phyloP scores from a whole-genome alignment of 257 asterid species.

The Solanum dulcamara region DNA sequence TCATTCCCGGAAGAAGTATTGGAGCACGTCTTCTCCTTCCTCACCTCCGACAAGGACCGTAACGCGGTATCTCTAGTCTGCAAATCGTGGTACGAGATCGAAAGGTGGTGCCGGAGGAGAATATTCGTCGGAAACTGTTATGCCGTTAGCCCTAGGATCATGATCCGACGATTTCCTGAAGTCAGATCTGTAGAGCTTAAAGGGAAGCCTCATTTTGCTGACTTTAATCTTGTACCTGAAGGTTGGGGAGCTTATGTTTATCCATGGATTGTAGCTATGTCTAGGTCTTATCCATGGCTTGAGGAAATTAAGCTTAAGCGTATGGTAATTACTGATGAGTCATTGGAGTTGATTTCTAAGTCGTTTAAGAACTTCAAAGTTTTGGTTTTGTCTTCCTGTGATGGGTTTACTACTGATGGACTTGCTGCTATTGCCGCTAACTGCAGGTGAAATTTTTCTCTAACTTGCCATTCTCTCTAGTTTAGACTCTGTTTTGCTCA shows the following conservation, averaged over 20 bases:
- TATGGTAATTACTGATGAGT: slow-evolving; percentile 77
- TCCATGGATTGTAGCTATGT: slow-evolving; percentile 73
- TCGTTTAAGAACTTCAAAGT: slow-evolving; percentile 70
- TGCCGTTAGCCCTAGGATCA: slow-evolving; percentile 51
- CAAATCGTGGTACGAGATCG: slow-evolving; percentile 92
- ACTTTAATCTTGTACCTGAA: slow-evolving; percentile 80
- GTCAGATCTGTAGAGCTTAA: slow-evolving; percentile 64
- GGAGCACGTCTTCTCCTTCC: slow-evolving; percentile 72
- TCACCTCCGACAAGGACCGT: slow-evolving; percentile 54
- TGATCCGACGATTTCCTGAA: slow-evolving; percentile 78
- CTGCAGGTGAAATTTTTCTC: slow-evolving; percentile 51
- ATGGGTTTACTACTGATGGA: slow-evolving; percentile 81
- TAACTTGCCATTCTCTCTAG: background rate
- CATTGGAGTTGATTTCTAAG: slow-evolving; percentile 65
- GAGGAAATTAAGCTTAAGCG: slow-evolving; percentile 87
- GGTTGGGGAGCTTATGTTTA: slow-evolving; percentile 76
- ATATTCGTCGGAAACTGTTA: slow-evolving; percentile 82
- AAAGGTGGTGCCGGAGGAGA: slow-evolving; percentile 76
- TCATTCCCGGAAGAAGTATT: slow-evolving; percentile 82
- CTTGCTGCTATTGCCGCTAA: slow-evolving; percentile 84
- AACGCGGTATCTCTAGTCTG: slow-evolving; percentile 78
- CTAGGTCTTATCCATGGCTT: slow-evolving; percentile 59
- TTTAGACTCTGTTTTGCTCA: background rate
- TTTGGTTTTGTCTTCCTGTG: slow-evolving; percentile 67
- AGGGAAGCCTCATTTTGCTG: slow-evolving; percentile 96